phyloP scores from a whole-genome alignment of 495 filamentous ascomycete species.

The Lentithecium fluviatile region DNA sequence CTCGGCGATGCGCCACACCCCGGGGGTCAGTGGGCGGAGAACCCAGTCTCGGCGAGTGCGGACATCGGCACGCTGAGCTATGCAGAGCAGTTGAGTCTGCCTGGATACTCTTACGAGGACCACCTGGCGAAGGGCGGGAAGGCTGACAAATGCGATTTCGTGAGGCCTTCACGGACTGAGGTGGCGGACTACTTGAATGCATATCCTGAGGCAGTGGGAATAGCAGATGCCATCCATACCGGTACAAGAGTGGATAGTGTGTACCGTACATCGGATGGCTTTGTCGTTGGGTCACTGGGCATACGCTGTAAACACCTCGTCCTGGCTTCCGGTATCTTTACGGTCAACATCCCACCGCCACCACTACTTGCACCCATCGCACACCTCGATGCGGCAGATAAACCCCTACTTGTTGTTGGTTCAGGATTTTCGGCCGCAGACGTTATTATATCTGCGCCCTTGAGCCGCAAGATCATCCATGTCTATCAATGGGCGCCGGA shows the following conservation, averaged over 20 bases:
- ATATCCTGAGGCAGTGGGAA: slow-evolving; percentile 57
- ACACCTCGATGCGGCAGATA: slow-evolving; percentile 38
- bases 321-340: slow-evolving; percentile 64
- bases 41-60: slow-evolving; percentile 55
- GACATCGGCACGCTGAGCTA: slow-evolving; percentile 53
- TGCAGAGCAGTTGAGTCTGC: slow-evolving; percentile 64
- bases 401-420: slow-evolving; percentile 55
- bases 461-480: slow-evolving; percentile 57
- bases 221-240: slow-evolving; percentile 53
- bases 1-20: slow-evolving; percentile 55
- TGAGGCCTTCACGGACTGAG: slow-evolving; percentile 58
- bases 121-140: slow-evolving; percentile 50
- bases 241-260: slow-evolving; percentile 48
- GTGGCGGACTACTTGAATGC: slow-evolving; percentile 58
- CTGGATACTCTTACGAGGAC: slow-evolving; percentile 60
- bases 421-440: slow-evolving; percentile 67
- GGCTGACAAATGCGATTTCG: slow-evolving; percentile 52
- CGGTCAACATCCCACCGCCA: slow-evolving; percentile 55
- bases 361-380: slow-evolving; percentile 45
- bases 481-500: slow-evolving; percentile 63
- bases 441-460: slow-evolving; percentile 57
- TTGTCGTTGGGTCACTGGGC: slow-evolving; percentile 53
- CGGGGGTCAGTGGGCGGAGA: slow-evolving; percentile 66
- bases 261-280: slow-evolving; percentile 50
- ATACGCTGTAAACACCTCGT: slow-evolving; percentile 62